Evolutionary conservation across 1,284 basidiomycete species (phyloP).

Genomic region (Moniliophthora roreri): DNA sequence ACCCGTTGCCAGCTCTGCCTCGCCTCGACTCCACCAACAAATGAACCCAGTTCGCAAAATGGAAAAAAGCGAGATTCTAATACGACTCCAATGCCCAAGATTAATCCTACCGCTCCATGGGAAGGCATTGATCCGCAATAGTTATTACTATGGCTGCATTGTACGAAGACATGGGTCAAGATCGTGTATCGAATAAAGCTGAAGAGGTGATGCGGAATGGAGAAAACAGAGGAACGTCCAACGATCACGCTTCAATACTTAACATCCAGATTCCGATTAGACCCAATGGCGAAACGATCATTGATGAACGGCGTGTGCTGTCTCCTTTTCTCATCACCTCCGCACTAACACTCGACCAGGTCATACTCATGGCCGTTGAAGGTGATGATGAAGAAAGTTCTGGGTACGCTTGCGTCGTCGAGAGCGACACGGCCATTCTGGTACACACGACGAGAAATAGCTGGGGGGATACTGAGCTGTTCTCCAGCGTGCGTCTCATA

Average conservation of each 20-base stretch:
- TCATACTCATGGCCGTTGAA: slow-evolving; percentile 68
- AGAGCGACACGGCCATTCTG: slow-evolving; percentile 85
- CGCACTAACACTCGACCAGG: too few relatives aligned
- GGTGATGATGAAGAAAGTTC: slow-evolving; percentile 59
- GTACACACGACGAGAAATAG: slow-evolving; percentile 74
- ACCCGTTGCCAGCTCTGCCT: slow-evolving; percentile 6
- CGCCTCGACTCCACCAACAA: not conserved
- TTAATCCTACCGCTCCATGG: slow-evolving; percentile 61
- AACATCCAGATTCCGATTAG: slow-evolving; percentile 23
- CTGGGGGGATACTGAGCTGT: slow-evolving; percentile 83
- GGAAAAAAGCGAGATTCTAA: not conserved
- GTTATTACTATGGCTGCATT: slow-evolving; percentile 74
- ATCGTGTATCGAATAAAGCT: slow-evolving; percentile 72
- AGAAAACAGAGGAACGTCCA: slow-evolving; percentile 42
- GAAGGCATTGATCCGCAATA: slow-evolving; percentile 77
- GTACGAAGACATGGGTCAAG: slow-evolving; percentile 71
- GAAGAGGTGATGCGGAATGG: slow-evolving; percentile 72
- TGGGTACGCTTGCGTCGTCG: slow-evolving; percentile 78
- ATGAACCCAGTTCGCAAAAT: slow-evolving; percentile 16
- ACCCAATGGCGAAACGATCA: slow-evolving; percentile 67
- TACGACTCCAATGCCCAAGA: slow-evolving; percentile 46
- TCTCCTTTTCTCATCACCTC: too few relatives aligned
- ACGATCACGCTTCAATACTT: too few relatives aligned
- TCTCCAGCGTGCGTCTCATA: slow-evolving; percentile 68
- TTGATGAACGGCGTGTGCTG: slow-evolving; percentile 59